Evolutionary conservation across 2,329 filamentous ascomycete genomes (phyloP).

Genomic region (Talaromyces sp.): DNA sequence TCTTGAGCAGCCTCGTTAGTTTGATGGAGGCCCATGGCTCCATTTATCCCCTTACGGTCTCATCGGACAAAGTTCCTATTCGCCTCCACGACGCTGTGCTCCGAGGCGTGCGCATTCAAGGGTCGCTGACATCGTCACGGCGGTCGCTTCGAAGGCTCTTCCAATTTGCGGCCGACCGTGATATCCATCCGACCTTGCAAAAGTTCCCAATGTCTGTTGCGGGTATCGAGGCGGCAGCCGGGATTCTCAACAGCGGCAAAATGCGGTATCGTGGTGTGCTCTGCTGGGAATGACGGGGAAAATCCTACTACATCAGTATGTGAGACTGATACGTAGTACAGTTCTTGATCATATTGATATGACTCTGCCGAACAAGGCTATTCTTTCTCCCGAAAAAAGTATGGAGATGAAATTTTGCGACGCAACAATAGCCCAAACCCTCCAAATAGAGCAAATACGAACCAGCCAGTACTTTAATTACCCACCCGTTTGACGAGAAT

Average conservation of each 20-base stretch:
- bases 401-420: too few species aligned
- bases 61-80: not conserved
- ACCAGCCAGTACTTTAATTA: not conserved
- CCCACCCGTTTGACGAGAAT: too few species aligned
- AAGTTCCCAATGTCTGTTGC: conserved; percentile 2
- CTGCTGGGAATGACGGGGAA: not conserved
- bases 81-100: conserved; percentile 1
- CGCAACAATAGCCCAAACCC: too few species aligned
- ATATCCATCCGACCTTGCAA: not conserved
- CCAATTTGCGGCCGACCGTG: not conserved
- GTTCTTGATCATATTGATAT: too few species aligned
- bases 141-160: not conserved
- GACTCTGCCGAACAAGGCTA: not conserved
- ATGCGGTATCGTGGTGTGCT: conserved; percentile 1
- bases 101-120: conserved; percentile 1
- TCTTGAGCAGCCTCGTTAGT: not conserved
- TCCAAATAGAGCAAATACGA: not conserved
- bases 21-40: conserved; percentile 3
- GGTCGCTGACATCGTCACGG: conserved; percentile 3
- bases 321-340: too few species aligned
- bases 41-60: conserved; percentile 6
- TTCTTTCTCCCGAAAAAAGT: too few species aligned
- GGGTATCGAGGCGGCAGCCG: not conserved
- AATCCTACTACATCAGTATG: too few species aligned
- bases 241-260: not conserved